These are phyloP conservation scores for Penicillium sp. DNA, from an alignment of 2,329 filamentous ascomycete genomes.

Conservation along the genomic window DNA sequence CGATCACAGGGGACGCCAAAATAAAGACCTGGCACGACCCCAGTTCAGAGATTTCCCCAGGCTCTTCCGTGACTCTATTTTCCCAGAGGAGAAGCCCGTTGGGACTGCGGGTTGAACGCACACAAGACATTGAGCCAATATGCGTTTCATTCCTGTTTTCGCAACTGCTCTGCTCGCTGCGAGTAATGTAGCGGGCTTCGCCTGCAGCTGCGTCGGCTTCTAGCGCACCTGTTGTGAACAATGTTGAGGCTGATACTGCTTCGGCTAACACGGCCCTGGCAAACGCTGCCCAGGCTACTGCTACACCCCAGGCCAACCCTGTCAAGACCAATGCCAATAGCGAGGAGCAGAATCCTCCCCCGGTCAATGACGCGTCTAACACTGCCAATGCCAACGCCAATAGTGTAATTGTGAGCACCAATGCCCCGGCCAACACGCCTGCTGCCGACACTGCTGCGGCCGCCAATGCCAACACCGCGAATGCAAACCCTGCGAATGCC, in stretches of 20 bases:
- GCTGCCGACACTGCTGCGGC: slow-evolving; percentile 6
- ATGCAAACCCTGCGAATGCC: slow-evolving; percentile 9
- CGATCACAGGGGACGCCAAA: slow-evolving; percentile 14
- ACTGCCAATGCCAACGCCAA: neutral
- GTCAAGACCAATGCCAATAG: neutral
- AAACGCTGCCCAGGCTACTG: slow-evolving; percentile 2
- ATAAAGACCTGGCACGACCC: slow-evolving; percentile 17
- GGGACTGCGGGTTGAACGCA: slow-evolving; percentile 4
- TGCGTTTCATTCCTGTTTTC: slow-evolving; percentile 24
- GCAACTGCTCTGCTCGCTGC: slow-evolving; percentile 20
- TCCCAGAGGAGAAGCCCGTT: slow-evolving; percentile 9
- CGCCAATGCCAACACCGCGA: neutral
- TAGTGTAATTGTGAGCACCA: neutral
- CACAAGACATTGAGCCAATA: slow-evolving; percentile 9
- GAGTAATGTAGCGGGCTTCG: slow-evolving; percentile 17
- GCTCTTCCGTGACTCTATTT: slow-evolving; percentile 2
- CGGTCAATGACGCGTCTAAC: neutral
- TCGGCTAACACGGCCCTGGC: slow-evolving; percentile 1
- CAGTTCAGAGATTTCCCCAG: slow-evolving; percentile 3
- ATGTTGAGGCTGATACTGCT: slow-evolving; percentile 1
- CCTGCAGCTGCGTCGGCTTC: slow-evolving; percentile 12
- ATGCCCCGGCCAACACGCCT: neutral
- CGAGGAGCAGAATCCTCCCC: neutral
- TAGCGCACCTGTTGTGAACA: slow-evolving; percentile 1
- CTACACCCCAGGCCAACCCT: slow-evolving; percentile 4